A percentile compares a stretch with the other conserved stretches of the same genome.
phyloP scores from a whole-genome alignment of 2,329 filamentous ascomycete species.

The Aspergillus flavus region DNA sequence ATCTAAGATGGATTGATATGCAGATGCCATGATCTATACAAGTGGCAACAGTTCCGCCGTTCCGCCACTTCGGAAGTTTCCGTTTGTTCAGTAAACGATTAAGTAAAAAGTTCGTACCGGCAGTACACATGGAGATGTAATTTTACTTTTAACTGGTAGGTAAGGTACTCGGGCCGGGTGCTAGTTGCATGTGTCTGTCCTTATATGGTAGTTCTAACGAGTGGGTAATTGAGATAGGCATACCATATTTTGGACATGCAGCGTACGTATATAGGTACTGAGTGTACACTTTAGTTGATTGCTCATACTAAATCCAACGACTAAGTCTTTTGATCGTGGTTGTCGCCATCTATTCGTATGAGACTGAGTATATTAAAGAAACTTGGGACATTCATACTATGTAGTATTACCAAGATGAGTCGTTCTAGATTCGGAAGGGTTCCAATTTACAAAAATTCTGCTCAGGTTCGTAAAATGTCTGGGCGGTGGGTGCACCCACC shows the following conservation, averaged over 20 bases:
- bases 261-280: no score
- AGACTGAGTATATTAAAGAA: no score
- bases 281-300: no score
- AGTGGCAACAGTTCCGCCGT: not conserved
- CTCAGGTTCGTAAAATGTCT: not conserved
- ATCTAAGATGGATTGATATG: not conserved
- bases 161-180: not conserved
- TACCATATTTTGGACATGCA: not conserved
- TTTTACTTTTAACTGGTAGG: not conserved
- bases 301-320: no score
- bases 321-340: no score
- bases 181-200: not conserved
- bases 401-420: no score
- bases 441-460: not conserved
- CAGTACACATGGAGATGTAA: not conserved
- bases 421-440: not conserved
- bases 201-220: not conserved
- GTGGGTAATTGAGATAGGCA: not conserved
- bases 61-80: not conserved
- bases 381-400: no score
- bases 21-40: not conserved
- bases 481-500: not conserved
- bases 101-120: not conserved
- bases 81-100: not conserved
- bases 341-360: no score